A percentile compares a stretch with the other conserved stretches of the same genome.
These are phyloP conservation scores for Megacollybia marginata DNA, from an alignment of 768 basidiomycete species.

Conservation along the genomic window DNA sequence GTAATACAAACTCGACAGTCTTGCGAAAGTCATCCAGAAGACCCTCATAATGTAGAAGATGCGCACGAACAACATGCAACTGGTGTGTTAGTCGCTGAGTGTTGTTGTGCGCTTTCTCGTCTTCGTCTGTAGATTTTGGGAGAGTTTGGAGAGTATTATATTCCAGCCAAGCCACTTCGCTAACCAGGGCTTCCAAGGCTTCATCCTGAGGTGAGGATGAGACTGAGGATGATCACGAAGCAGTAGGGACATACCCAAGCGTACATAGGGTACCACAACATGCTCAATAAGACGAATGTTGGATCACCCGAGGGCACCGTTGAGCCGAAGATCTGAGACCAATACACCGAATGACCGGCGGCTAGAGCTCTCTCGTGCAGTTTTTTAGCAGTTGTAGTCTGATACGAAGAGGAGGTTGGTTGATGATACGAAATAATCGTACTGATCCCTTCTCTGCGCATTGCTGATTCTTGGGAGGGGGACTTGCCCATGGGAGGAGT, in stretches of 20 bases:
- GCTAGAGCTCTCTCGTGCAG: slow-evolving; percentile 22
- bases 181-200: slow-evolving; percentile 42
- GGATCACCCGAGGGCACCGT: slow-evolving; percentile 19
- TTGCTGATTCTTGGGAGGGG: background rate
- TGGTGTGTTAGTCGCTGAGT: slow-evolving; percentile 39
- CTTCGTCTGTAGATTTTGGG: background rate
- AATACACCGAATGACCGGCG: slow-evolving; percentile 28
- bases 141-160: slow-evolving; percentile 15
- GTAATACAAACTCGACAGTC: slow-evolving; percentile 39
- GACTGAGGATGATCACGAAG: background rate
- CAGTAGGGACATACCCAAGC: slow-evolving; percentile 26
- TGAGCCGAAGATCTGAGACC: slow-evolving; percentile 21
- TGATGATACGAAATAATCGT: slow-evolving; percentile 30
- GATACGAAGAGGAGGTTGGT: slow-evolving; percentile 7
- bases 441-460: slow-evolving; percentile 5
- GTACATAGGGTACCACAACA: slow-evolving; percentile 52
- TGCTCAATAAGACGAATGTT: slow-evolving; percentile 21
- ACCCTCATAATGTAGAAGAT: slow-evolving; percentile 46
- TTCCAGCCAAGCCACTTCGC: slow-evolving; percentile 45
- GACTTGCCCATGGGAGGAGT: background rate
- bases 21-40: slow-evolving; percentile 49
- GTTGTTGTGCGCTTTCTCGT: slow-evolving; percentile 21
- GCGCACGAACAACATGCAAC: slow-evolving; percentile 49
- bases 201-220: slow-evolving; percentile 29
- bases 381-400: slow-evolving; percentile 18